Percentiles rank a stretch among this genome's conserved stretches.
Evolutionary conservation across 1,139 yeast genomes (phyloP).

Genomic region (Tardiomyces digboiensis): DNA sequence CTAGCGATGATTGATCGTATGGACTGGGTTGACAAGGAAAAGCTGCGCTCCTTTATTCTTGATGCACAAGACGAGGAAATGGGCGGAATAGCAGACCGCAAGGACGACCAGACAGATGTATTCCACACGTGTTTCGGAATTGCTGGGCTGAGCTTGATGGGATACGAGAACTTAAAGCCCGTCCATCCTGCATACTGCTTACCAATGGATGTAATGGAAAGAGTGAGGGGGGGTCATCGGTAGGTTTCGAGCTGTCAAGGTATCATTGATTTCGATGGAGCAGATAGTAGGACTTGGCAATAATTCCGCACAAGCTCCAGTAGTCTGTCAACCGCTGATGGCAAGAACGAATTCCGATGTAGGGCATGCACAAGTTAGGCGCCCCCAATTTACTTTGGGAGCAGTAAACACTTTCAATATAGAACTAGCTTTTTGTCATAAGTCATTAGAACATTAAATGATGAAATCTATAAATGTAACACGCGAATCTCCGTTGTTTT

Average conservation of each 20-base stretch:
- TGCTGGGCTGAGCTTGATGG: slow-evolving; percentile 74
- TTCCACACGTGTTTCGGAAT: slow-evolving; percentile 89
- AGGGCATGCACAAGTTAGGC: too few species aligned
- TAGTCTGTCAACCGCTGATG: too few species aligned
- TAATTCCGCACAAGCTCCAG: too few species aligned
- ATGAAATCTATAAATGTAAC: slow-evolving; percentile 8
- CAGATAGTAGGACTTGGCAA: too few species aligned
- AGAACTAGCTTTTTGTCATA: too few species aligned
- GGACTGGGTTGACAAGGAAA: slow-evolving; percentile 65
- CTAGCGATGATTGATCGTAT: slow-evolving; percentile 55
- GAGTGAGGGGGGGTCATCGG: not conserved
- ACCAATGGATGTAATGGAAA: slow-evolving; percentile 39
- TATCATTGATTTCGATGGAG: too few species aligned
- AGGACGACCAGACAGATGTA: slow-evolving; percentile 86
- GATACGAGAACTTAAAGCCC: slow-evolving; percentile 42
- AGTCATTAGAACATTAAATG: slow-evolving; percentile 9
- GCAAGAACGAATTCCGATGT: too few species aligned
- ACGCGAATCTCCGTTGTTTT: slow-evolving; percentile 25
- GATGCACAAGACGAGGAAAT: slow-evolving; percentile 63
- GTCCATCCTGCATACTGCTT: slow-evolving; percentile 86
- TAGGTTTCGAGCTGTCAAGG: too few species aligned
- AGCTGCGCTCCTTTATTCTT: slow-evolving; percentile 57
- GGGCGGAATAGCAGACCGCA: slow-evolving; percentile 93
- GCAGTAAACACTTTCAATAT: too few species aligned
- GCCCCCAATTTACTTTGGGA: too few species aligned